A percentile compares a stretch with the other conserved stretches of the same genome.
These are phyloP conservation scores for Podaxis sp. DNA, from an alignment of 768 basidiomycete genomes.

Conservation along the genomic window DNA sequence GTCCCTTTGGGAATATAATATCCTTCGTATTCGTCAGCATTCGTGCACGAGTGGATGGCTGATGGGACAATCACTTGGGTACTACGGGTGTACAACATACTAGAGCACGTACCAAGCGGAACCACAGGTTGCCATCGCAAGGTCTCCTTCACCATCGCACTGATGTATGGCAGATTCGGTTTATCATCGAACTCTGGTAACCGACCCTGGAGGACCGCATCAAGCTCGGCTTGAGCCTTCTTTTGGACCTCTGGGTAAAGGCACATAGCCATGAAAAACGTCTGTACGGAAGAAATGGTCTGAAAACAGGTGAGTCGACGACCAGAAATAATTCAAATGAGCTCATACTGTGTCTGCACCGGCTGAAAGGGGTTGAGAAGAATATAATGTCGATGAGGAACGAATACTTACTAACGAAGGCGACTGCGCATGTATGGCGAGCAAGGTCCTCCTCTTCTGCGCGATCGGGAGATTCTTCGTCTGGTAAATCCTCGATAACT, in stretches of 20 bases:
- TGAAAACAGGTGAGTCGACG: not conserved
- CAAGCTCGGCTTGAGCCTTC: slow-evolving; percentile 20
- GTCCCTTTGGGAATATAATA: slow-evolving; percentile 29
- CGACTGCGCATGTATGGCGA: slow-evolving; percentile 4
- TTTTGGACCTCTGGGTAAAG: slow-evolving; percentile 19
- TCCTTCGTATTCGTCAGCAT: slow-evolving; percentile 28
- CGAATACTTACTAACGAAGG: slow-evolving; percentile 11
- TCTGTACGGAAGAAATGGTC: slow-evolving; percentile 18
- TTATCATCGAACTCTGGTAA: slow-evolving; percentile 31
- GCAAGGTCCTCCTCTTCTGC: slow-evolving; percentile 6
- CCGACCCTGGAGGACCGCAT: slow-evolving; percentile 22
- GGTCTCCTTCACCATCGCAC: slow-evolving; percentile 36
- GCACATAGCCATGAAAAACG: slow-evolving; percentile 22
- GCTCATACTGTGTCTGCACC: slow-evolving; percentile 17
- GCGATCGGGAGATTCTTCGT: slow-evolving; percentile 4
- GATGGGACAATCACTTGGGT: slow-evolving; percentile 15
- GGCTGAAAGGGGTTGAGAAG: not conserved
- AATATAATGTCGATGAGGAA: not conserved
- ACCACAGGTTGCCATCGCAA: slow-evolving; percentile 33
- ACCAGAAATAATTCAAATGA: no score
- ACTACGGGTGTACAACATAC: not conserved
- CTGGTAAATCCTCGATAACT: slow-evolving; percentile 10
- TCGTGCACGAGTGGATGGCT: slow-evolving; percentile 32
- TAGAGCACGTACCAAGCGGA: slow-evolving; percentile 22
- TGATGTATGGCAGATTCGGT: slow-evolving; percentile 31